Evolutionary conservation across 257 asterid genomes (phyloP), one percentile per base, ranked within the genome.

Genomic region (Datura wrightii): DNA sequence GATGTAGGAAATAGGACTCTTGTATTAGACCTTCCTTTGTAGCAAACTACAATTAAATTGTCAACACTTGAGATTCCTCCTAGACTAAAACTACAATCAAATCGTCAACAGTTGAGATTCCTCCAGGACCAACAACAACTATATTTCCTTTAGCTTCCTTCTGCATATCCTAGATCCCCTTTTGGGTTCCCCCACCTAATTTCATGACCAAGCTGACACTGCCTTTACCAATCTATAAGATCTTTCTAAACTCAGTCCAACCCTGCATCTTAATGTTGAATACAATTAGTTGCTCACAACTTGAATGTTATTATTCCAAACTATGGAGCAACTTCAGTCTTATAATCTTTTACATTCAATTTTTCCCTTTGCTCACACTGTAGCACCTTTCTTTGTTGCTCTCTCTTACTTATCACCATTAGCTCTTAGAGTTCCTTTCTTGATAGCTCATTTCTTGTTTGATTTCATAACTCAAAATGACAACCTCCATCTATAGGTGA

Each of bases 141-240:
- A 48, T 48, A 18, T 11, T 19, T 44, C 41, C 80, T 74, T 46
- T 19, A 74, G 81, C 60, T 74, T 50, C 81, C 24, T 74, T 74
- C 81, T 24, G 59, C 60, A 48, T 50, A 48, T 74, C 36, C 41
- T 5, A 76, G 59, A 50, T 60, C 60, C 60, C 24, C 10, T 76
- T 46, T 50, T 48, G 42, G 44, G 44, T 13, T 24, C 16, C 13
- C 81, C 62, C 24, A 50, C 62, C 81, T 14, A 10, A 76, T 19
- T 48, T 74, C 60, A 48, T 74, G 60, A 24, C 81, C 44, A 74
- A 72, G 80, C n/a, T 72, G 18, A 50, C 80, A 41, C n/a, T 46
- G 39, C 37, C 60, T 48, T 48, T 13, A 24, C 81, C 42, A 52
- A 24, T 74, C 42, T 24, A 24, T 13, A 50, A 74, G 11, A 24